Conservation (phyloP, 257 asterid genomes). For the Przewalskia tangutica region DNA sequence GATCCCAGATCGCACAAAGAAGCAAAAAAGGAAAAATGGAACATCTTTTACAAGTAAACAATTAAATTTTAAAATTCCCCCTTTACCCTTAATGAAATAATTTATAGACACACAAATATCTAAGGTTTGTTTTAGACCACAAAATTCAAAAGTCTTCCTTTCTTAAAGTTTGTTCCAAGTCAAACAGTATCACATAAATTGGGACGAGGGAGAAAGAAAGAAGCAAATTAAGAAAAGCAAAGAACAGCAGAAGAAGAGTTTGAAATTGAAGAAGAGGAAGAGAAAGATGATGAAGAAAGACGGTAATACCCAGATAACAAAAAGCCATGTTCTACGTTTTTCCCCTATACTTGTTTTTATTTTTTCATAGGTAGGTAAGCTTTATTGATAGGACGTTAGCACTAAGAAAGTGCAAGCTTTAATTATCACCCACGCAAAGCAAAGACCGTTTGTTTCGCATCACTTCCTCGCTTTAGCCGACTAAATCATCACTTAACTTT, state of each 20-base stretch:
- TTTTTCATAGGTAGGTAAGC: not conserved
- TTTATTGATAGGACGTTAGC: not conserved
- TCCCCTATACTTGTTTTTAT: not conserved
- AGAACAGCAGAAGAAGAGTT: not conserved
- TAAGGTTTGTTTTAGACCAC: too few species aligned
- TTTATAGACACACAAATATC: too few species aligned
- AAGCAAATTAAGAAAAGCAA: too few species aligned
- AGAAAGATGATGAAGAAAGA: not conserved
- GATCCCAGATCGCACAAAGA: too few species aligned
- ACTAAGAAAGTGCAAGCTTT: not conserved
- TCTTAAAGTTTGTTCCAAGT: too few species aligned
- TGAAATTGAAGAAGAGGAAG: not conserved
- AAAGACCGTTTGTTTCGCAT: not conserved
- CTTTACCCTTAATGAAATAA: too few species aligned
- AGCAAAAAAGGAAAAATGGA: too few species aligned
- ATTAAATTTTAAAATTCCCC: too few species aligned
- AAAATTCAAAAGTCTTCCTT: too few species aligned
- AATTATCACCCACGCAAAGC: not conserved
- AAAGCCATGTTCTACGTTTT: not conserved
- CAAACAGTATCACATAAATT: too few species aligned
- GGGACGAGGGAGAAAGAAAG: too few species aligned
- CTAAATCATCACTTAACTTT: not conserved
- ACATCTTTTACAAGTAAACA: too few species aligned
- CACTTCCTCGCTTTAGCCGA: not conserved
- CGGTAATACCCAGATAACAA: not conserved